Conservation (phyloP, 164 flowering plant species). For the Taxillus chinensis region DNA sequence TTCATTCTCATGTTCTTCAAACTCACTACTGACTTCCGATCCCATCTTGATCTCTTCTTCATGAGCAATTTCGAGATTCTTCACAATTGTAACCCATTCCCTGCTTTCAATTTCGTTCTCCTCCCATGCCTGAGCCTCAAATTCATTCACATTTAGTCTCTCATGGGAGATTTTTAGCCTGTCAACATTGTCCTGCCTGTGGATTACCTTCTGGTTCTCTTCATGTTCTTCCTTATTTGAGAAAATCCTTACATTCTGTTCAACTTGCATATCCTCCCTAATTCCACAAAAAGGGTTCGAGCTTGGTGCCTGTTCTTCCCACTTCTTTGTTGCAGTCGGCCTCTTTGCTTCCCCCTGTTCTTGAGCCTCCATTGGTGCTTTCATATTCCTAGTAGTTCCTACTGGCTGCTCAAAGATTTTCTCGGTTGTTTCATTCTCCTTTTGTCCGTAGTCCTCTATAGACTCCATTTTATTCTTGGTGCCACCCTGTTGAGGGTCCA, state of each 20-base stretch:
- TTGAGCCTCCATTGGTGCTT: slow-evolving; percentile 4
- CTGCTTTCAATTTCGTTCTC: slow-evolving; percentile 6
- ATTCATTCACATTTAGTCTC: slow-evolving; percentile 1
- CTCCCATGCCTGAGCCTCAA: slow-evolving; percentile 4
- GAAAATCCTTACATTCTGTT: background rate
- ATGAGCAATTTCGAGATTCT: background rate
- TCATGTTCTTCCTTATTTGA: slow-evolving; percentile 10
- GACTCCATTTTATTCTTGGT: slow-evolving; percentile 4
- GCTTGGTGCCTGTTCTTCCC: background rate
- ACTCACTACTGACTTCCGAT: slow-evolving; percentile 1
- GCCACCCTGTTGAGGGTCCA: slow-evolving; percentile 5
- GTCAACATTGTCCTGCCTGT: slow-evolving; percentile 7
- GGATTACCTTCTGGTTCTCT: slow-evolving; percentile 7
- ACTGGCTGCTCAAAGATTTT: slow-evolving; percentile 9
- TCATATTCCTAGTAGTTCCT: slow-evolving; percentile 1
- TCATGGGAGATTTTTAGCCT: background rate
- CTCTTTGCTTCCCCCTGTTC: slow-evolving; percentile 8
- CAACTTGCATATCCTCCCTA: slow-evolving; percentile 6
- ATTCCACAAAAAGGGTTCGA: slow-evolving; percentile 2
- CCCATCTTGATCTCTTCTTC: slow-evolving; percentile 1
- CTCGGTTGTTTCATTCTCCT: slow-evolving; percentile 7
- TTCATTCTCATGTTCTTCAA: slow-evolving; percentile 6
- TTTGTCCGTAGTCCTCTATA: slow-evolving; percentile 3
- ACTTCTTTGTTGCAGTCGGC: background rate
- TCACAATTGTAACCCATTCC: slow-evolving; percentile 1